Evolutionary conservation across 495 filamentous ascomycete species (phyloP).

Genomic region (Lophium mytilinum): DNA sequence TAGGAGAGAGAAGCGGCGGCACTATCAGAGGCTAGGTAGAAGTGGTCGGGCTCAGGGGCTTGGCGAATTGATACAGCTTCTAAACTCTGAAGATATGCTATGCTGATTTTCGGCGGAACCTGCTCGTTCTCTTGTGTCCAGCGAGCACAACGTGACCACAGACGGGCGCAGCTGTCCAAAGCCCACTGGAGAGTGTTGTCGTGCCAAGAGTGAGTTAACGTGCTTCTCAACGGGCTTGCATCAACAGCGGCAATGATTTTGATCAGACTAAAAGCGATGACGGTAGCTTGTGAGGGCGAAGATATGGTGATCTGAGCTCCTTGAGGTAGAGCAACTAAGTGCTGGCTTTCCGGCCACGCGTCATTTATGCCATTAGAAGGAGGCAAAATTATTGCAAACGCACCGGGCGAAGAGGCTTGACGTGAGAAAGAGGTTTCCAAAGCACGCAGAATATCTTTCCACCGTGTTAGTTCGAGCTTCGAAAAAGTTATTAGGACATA

Average conservation of each 20-base stretch:
- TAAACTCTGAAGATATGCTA: constrained; percentile 9
- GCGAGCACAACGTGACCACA: constrained; percentile 10
- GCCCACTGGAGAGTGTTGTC: constrained; percentile 8
- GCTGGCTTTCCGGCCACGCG: constrained; percentile 27
- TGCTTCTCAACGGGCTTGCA: not conserved
- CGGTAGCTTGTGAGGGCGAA: constrained; percentile 18
- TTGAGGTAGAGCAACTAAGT: constrained; percentile 25
- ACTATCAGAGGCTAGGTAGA: not conserved
- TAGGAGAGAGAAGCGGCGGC: constrained; percentile 3
- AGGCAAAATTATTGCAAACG: constrained; percentile 21
- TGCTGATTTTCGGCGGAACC: not conserved
- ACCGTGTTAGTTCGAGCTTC: not conserved
- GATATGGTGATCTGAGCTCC: constrained; percentile 23
- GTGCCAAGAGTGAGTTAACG: not conserved
- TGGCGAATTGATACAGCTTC: not conserved
- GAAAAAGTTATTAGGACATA: constrained; percentile 10
- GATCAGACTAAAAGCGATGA: constrained; percentile 18
- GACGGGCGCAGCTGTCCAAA: constrained; percentile 6
- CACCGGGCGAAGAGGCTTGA: not conserved
- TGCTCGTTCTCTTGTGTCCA: not conserved
- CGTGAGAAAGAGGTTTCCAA: not conserved
- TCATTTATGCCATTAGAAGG: constrained; percentile 20
- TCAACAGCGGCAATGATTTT: not conserved
- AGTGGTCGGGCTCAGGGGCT: not conserved
- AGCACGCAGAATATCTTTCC: constrained; percentile 8